phyloP scores from a whole-genome alignment of 805 yeast genomes.

The Candida stauntonica region DNA sequence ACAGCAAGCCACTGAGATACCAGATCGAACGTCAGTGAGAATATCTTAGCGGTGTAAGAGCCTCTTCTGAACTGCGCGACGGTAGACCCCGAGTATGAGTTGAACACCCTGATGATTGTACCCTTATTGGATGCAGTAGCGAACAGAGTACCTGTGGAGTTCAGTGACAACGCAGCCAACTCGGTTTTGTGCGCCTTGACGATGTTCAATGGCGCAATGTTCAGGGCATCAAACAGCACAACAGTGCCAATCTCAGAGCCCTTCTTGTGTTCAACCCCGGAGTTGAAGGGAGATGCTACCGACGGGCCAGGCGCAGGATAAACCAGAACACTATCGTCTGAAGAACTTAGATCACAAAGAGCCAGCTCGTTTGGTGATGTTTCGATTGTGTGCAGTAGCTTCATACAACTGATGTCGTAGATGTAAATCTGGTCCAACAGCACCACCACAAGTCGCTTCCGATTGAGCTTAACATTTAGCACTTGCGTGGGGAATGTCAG shows the following conservation, averaged over 20 bases:
- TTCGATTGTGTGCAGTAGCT: constrained; percentile 68
- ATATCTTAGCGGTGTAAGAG: constrained; percentile 55
- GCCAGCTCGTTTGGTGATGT: constrained; percentile 42
- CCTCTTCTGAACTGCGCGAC: constrained; percentile 79
- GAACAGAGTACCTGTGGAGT: constrained; percentile 69
- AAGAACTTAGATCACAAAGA: constrained; percentile 30
- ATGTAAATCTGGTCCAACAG: constrained; percentile 78
- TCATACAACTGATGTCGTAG: constrained; percentile 89
- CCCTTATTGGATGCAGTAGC: constrained; percentile 93
- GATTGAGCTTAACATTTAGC: constrained; percentile 68
- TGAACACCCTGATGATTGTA: constrained; percentile 80
- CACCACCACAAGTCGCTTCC: constrained; percentile 75
- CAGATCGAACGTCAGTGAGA: constrained; percentile 46
- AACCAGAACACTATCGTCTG: constrained; percentile 46
- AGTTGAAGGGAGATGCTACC: constrained; percentile 18
- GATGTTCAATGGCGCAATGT: constrained; percentile 71
- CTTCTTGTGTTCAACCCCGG: not conserved
- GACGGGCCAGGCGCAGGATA: constrained; percentile 46
- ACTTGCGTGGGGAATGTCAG: constrained; percentile 78
- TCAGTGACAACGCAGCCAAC: constrained; percentile 61
- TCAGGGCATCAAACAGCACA: constrained; percentile 71
- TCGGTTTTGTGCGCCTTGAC: constrained; percentile 84
- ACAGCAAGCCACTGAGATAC: constrained; percentile 50
- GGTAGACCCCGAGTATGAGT: constrained; percentile 50
- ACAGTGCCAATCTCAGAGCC: constrained; percentile 33